Evolutionary conservation across 805 yeast species (phyloP).

Genomic region (Cyberlindnera amylophila): DNA sequence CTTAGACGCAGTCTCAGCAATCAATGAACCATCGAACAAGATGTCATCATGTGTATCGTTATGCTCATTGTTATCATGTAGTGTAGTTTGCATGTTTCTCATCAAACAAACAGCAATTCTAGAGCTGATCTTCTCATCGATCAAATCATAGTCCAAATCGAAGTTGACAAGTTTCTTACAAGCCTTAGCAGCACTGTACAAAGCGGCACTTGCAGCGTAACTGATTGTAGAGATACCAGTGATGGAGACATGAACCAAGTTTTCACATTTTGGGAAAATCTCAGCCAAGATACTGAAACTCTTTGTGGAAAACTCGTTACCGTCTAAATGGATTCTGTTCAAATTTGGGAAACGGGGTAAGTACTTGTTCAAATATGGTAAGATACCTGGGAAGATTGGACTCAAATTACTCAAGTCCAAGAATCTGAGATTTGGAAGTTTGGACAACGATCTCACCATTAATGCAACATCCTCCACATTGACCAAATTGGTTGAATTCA

Average conservation of each 20-base stretch:
- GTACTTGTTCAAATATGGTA: conserved; percentile 53
- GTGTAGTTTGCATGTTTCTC: conserved; percentile 70
- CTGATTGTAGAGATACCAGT: conserved; percentile 57
- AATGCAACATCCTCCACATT: conserved; percentile 48
- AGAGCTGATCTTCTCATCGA: conserved; percentile 62
- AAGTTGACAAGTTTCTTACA: conserved; percentile 62
- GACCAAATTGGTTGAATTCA: conserved; percentile 58
- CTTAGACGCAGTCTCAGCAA: conserved; percentile 71
- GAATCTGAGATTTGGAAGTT: conserved; percentile 57
- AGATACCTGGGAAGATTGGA: conserved; percentile 58
- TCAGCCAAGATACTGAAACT: conserved; percentile 60
- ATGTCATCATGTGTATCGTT: conserved; percentile 50
- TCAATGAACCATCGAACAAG: conserved; percentile 69
- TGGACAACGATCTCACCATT: conserved; percentile 48
- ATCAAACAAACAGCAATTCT: conserved; percentile 75
- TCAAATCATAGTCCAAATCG: conserved; percentile 59
- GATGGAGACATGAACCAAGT: conserved; percentile 65
- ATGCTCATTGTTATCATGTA: conserved; percentile 25
- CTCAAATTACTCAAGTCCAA: conserved; percentile 74
- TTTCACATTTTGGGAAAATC: conserved; percentile 63
- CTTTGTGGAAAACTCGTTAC: conserved; percentile 53
- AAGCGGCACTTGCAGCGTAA: conserved; percentile 56
- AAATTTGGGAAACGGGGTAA: conserved; percentile 67
- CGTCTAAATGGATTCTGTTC: conserved; percentile 67
- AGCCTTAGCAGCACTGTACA: conserved; percentile 66